Base-by-base conservation (phyloP, 2,329 filamentous ascomycete species). In the Aspergillus sp. region DNA sequence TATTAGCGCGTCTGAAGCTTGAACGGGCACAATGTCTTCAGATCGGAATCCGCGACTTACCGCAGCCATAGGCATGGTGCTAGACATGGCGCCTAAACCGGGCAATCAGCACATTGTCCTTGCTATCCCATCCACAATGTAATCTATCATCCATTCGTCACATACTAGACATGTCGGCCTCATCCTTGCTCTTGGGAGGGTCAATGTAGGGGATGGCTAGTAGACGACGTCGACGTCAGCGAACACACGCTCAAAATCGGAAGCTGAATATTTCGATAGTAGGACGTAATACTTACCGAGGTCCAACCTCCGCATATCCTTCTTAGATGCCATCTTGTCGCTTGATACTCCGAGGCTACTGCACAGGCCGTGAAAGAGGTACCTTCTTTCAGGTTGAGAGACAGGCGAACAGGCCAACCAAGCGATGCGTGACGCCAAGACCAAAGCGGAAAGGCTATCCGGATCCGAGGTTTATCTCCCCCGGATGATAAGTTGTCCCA, bases 51-150 rank as follows among this genome's bases (percentile, higher is more conserved):
- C 19, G 56, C 41, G 63, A 81, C 82, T 76, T 80, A 88, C 86
- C 65, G 93, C 93, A 60, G 91, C 92, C 94, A 97, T 97, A 61
- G 94, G 94, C 73, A 98, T 82, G 38, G 93, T 96, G 72, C 89
- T 94, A 56, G 84, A 82, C 79, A 89, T 83, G 52, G 85, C 86
- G 69, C 83, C 84, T 85, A 43, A 58, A 36, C 25, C 12, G 61
- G 48, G 60, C 13, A 30, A 55, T 74, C 59, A 75, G 65, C 54
- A 39, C 58, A 19, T 25, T 7, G 5, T 41, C 32, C 17, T 30
- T 4, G 32, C 8, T 54, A 21, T 15, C 3, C 28, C 47, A 47
- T 49, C 13, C 17, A 28, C 3, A 19, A 48, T 15, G 13, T 25
- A 12, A 9, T 55, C 49, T 9, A 38, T 7, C 15, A 43, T 43